Conservation (phyloP, 2,329 filamentous ascomycete genomes). For the Pleoardoris graminearum region DNA sequence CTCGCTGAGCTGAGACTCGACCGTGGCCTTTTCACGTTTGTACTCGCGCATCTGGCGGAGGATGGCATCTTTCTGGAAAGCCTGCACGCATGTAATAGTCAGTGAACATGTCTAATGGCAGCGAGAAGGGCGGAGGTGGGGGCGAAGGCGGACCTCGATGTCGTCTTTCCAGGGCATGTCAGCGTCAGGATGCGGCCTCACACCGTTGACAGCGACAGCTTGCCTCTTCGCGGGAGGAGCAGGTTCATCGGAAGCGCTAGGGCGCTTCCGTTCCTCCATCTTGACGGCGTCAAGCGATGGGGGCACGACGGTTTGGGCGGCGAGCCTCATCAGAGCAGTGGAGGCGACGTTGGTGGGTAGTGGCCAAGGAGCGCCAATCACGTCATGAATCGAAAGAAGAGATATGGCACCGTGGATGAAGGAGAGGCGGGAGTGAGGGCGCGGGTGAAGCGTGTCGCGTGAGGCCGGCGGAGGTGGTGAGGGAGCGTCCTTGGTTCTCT, state of each 20-base stretch:
- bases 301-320: constrained; percentile 72
- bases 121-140: constrained; percentile 22
- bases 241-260: constrained; percentile 79
- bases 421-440: constrained; percentile 11
- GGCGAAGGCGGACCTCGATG: constrained; percentile 66
- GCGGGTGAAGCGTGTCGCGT: constrained; percentile 28
- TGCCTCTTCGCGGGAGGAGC: constrained; percentile 91
- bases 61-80: constrained; percentile 94
- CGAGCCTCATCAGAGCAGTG: constrained; percentile 81
- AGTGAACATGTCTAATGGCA: constrained; percentile 33
- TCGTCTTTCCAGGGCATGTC: constrained; percentile 73
- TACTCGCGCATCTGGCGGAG: constrained; percentile 97
- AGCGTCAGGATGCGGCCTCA: constrained; percentile 65
- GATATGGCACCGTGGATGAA: neutral
- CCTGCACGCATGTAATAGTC: constrained; percentile 56
- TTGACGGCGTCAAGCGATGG: constrained; percentile 80
- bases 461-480: constrained; percentile 22
- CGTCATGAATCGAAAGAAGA: constrained; percentile 17
- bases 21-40: constrained; percentile 81
- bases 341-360: constrained; percentile 36
- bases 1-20: constrained; percentile 81
- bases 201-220: constrained; percentile 73
- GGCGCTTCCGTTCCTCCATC: constrained; percentile 99
- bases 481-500: constrained; percentile 6
- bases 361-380: constrained; percentile 26